Percentiles rank a stretch among this genome's conserved stretches.
Evolutionary conservation across 768 basidiomycete genomes (phyloP).

Genomic region (Trametes meyenii): DNA sequence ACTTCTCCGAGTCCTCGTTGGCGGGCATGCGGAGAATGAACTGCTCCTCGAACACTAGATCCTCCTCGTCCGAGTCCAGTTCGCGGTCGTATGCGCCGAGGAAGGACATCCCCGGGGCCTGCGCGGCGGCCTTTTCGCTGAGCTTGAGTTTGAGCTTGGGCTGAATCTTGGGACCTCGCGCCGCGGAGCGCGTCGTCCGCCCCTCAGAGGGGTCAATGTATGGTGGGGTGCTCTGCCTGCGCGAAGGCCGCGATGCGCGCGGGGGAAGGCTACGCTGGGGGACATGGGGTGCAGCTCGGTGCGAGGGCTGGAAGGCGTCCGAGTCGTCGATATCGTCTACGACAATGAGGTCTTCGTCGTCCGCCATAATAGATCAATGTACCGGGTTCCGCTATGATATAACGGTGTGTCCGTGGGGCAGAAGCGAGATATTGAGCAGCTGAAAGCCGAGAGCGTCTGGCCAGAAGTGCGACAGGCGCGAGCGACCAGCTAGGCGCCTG

Average conservation of each 20-base stretch:
- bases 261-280: constrained; percentile 22
- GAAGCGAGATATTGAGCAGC: no score
- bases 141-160: constrained; percentile 89
- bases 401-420: not conserved
- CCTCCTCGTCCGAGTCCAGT: constrained; percentile 93
- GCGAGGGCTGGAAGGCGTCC: constrained; percentile 20
- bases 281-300: constrained; percentile 20
- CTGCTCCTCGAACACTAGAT: constrained; percentile 95
- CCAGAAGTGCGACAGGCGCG: not conserved
- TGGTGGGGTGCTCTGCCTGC: constrained; percentile 25
- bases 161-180: constrained; percentile 28
- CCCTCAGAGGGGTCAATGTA: constrained; percentile 28
- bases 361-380: no score
- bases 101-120: constrained; percentile 85
- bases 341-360: constrained; percentile 32
- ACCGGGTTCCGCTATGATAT: no score
- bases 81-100: constrained; percentile 92
- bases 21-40: constrained; percentile 90
- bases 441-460: no score
- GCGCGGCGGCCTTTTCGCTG: constrained; percentile 79
- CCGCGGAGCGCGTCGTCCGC: constrained; percentile 31
- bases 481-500: not conserved
- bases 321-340: constrained; percentile 34
- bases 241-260: constrained; percentile 23
- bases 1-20: constrained; percentile 76